Evolutionary conservation across 139 green algal species (phyloP), one percentile per base, ranked within the genome.

Genomic region (Chlorokybus atmophyticus): DNA sequence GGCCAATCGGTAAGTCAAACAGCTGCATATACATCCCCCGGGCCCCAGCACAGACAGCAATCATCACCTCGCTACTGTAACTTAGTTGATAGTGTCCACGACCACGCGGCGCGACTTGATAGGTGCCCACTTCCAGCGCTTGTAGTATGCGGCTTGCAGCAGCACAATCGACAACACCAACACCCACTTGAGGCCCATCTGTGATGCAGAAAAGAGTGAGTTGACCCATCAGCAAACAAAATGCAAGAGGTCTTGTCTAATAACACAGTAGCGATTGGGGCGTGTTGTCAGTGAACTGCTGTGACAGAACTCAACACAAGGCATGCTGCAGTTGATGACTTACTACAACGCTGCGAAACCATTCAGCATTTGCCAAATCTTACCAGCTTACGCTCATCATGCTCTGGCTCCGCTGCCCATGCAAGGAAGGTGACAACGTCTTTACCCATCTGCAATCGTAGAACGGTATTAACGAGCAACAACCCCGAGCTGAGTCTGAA

Each of bases 331-430:
- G n/a, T n/a, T n/a, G n/a, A n/a, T n/a, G n/a, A n/a, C n/a, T n/a
- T n/a, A n/a, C n/a, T n/a, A 44, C 35, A 14, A 14, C 35, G 35
- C 10, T 14, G 35, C 10, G 35, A 14, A 44, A 44, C 35, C 35
- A 14, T 44, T 14, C 35, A 44, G 10, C 35, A 44, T 24, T 8
- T 6, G n/a, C n/a, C 44, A 7, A 24, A 5, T 14, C 63, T 53
- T 86, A 96, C 94, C 50, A 97, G 73, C 68, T 97, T 94, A 64
- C 93, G 84, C 58, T 97, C 92, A 60, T 94, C 86, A 35, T 75
- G 60, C 71, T 94, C 86, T 3, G 86, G 86, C 75, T 94, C 86
- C 5, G 83, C 85, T 14, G 83, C 82, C 89, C 89, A 97, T 0
- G 82, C 73, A 10, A 97, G 75, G 79, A 94, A 97, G 21, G 84